Evolutionary conservation across 2,329 filamentous ascomycete genomes (phyloP).

Genomic region (Venturia effusa): DNA sequence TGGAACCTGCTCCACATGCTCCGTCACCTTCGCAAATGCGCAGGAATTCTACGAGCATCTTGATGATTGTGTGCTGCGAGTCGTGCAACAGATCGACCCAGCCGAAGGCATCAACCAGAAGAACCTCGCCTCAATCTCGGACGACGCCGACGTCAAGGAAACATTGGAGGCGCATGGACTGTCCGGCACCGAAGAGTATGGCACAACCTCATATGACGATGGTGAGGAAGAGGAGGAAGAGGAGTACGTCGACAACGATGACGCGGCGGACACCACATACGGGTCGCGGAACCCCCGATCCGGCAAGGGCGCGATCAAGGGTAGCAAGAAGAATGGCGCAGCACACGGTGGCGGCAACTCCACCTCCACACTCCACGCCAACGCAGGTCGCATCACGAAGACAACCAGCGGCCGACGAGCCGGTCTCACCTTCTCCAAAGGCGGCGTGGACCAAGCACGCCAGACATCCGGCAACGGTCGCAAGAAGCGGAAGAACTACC

Average conservation of each 20-base stretch:
- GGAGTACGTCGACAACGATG: conserved; percentile 41
- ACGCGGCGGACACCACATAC: conserved; percentile 43
- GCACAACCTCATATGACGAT: conserved; percentile 36
- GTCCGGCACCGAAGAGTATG: conserved; percentile 32
- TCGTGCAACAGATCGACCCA: conserved; percentile 37
- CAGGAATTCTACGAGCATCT: conserved; percentile 94
- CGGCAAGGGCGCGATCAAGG: conserved; percentile 36
- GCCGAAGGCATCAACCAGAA: conserved; percentile 33
- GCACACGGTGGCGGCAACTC: conserved; percentile 25
- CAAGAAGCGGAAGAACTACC: conserved; percentile 90
- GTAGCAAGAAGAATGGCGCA: conserved; percentile 24
- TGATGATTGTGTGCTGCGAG: conserved; percentile 51
- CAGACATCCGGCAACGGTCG: conserved; percentile 47
- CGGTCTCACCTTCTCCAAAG: conserved; percentile 68
- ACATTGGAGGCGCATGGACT: conserved; percentile 29
- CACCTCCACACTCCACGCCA: conserved; percentile 23
- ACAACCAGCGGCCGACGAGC: conserved; percentile 36
- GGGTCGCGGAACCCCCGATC: conserved; percentile 26
- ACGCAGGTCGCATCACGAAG: conserved; percentile 26
- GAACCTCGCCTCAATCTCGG: conserved; percentile 28
- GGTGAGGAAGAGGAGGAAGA: conserved; percentile 52
- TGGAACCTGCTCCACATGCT: conserved; percentile 80
- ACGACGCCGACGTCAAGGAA: conserved; percentile 28
- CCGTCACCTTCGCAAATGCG: conserved; percentile 63
- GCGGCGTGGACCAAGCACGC: conserved; percentile 43